These are phyloP conservation scores for Turnera subulata DNA, from an alignment of 345 rosid genomes.

Conservation along the genomic window DNA sequence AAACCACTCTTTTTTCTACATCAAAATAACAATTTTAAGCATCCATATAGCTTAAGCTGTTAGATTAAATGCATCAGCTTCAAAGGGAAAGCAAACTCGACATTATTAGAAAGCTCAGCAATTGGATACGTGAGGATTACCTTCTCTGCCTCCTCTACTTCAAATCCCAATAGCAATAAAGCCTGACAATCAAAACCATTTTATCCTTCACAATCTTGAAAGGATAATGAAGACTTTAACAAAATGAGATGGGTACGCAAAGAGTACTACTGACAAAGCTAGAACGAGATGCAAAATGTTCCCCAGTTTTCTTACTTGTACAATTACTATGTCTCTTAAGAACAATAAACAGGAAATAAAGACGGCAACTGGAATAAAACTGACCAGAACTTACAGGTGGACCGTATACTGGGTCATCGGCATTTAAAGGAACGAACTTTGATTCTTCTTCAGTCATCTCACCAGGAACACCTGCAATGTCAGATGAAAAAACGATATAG, in stretches of 20 bases:
- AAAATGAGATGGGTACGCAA: too few relatives aligned
- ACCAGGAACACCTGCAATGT: slow-evolving; percentile 40
- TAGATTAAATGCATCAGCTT: too few relatives aligned
- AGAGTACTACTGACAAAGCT: too few relatives aligned
- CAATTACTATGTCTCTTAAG: background rate
- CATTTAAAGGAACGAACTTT: slow-evolving; percentile 74
- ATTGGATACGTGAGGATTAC: slow-evolving; percentile 24
- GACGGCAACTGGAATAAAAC: slow-evolving; percentile 15
- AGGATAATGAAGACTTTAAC: too few relatives aligned
- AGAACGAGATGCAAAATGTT: background rate
- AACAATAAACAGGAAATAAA: background rate
- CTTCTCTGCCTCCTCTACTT: slow-evolving; percentile 55
- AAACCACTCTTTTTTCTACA: too few relatives aligned
- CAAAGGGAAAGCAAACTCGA: too few relatives aligned
- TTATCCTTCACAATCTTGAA: background rate
- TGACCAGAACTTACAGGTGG: slow-evolving; percentile 83
- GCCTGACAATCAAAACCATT: slow-evolving; percentile 43
- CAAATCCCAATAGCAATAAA: slow-evolving; percentile 67
- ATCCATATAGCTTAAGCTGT: too few relatives aligned
- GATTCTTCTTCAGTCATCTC: slow-evolving; percentile 64
- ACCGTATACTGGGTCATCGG: slow-evolving; percentile 66
- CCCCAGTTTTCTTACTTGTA: background rate
- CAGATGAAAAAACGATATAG: background rate
- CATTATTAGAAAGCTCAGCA: background rate
- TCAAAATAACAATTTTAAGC: too few relatives aligned